Conservation (phyloP, 306 rosid genomes). For the Pyrus betulifolia region DNA sequence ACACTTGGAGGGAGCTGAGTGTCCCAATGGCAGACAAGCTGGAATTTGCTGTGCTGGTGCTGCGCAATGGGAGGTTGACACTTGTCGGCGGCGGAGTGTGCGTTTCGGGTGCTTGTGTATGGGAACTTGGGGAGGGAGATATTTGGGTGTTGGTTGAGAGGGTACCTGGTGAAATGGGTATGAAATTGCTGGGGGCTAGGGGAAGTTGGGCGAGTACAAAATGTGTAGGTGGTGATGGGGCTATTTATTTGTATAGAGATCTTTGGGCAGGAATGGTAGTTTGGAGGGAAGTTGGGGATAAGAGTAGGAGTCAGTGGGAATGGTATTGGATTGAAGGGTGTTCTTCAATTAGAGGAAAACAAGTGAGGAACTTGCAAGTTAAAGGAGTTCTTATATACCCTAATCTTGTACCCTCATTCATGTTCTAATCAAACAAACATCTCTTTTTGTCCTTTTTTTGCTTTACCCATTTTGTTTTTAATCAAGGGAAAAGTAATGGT, state of each 20-base stretch:
- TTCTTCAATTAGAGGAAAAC: slow-evolving; percentile 27
- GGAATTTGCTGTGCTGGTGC: slow-evolving; percentile 54
- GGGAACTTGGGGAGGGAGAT: slow-evolving; percentile 46
- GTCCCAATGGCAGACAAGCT: slow-evolving; percentile 64
- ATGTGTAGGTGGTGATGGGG: slow-evolving; percentile 51
- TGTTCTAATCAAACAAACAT: background rate
- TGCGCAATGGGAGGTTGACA: slow-evolving; percentile 30
- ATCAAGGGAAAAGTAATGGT: no score
- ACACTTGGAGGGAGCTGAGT: slow-evolving; percentile 45
- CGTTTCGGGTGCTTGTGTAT: slow-evolving; percentile 37
- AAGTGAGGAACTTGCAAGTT: slow-evolving; percentile 29
- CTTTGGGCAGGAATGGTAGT: slow-evolving; percentile 56
- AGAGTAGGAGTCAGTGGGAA: slow-evolving; percentile 27
- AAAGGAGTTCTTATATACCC: slow-evolving; percentile 65
- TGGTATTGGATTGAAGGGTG: slow-evolving; percentile 76
- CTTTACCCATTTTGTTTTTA: no score
- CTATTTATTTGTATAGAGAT: slow-evolving; percentile 47
- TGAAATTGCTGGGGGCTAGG: slow-evolving; percentile 37
- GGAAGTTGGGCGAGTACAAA: slow-evolving; percentile 50
- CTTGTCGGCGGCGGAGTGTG: slow-evolving; percentile 55
- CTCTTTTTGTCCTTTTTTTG: no score
- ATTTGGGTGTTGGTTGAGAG: slow-evolving; percentile 46
- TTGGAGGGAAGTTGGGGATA: slow-evolving; percentile 26
- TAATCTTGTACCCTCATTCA: slow-evolving; percentile 37
- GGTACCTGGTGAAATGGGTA: slow-evolving; percentile 48